Base-by-base conservation (phyloP, 495 filamentous ascomycete species). In the Hyaloscypha variabilis region DNA sequence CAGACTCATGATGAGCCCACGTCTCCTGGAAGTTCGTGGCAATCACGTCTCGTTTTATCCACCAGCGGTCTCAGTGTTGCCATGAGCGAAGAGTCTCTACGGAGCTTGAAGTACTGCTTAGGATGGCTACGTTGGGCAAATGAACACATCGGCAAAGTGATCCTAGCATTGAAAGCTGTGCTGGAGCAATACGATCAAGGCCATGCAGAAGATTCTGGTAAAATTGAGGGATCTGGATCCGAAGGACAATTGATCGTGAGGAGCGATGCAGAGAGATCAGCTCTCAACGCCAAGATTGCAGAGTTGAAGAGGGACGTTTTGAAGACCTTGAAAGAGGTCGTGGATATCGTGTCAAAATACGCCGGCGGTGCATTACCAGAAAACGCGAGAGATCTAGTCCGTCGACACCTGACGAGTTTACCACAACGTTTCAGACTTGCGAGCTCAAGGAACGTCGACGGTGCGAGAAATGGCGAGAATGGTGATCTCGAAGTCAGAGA, bases 21-120 rank as follows among this genome's bases (percentile, higher is more conserved):
- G 30, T 62, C 51, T 21, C 64, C 63, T 24, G 62, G 64, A 46
- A 64, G 62, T 25, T 67, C 67, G 1, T 96, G 92, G 93, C 87
- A 89, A 69, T 89, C 88, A 11, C 85, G 91, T 39, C 79, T 98
- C 17, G 86, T 96, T 24, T 88, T 96, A 65, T 88, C 88, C 17
- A 96, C 93, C 0, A 94, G 91, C 0, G 92, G 91, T 0, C 80
- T 97, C 2, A 89, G 91, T 34, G 88, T 93, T 23, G 92, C 94
- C 0, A 91, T 98, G 83, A 93, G 88, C 70, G 91, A 96, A 24
- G 89, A 92, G 70, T 93, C 90, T 53, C 77, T 96, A 14, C 81
- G 84, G 14, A 91, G 86, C 63, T 78, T 98, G 28, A 89, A 88
- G 69, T 91, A 88, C 69, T 95, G 91, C 69, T 78, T 97, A 19